These are phyloP conservation scores for Favolaschia claudopus DNA, from an alignment of 768 basidiomycete species.

Conservation along the genomic window DNA sequence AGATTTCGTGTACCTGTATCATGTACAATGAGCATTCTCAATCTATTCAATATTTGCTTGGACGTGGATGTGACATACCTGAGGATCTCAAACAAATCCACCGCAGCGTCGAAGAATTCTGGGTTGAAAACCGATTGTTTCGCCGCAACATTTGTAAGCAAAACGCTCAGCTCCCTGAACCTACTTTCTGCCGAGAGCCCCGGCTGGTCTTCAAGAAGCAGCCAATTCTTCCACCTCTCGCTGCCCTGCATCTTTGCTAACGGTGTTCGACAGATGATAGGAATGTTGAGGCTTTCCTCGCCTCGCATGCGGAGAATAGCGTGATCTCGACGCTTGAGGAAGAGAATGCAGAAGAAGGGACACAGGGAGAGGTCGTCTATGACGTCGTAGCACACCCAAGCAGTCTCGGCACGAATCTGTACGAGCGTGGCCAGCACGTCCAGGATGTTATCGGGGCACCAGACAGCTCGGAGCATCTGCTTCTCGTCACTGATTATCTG, in stretches of 20 bases:
- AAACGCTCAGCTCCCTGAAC: not conserved
- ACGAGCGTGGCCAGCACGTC: slow-evolving; percentile 4
- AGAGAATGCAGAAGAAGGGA: not conserved
- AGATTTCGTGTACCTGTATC: too few relatives aligned
- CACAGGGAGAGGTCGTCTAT: not conserved
- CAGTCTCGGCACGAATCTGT: slow-evolving; percentile 8
- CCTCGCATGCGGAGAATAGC: not conserved
- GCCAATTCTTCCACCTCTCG: slow-evolving; percentile 11
- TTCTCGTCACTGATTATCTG: too few relatives aligned
- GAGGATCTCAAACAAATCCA: slow-evolving; percentile 10
- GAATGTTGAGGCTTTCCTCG: slow-evolving; percentile 3
- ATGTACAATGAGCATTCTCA: too few relatives aligned
- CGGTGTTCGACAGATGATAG: slow-evolving; percentile 1
- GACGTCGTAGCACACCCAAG: not conserved
- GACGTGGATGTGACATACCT: not conserved
- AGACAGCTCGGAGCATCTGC: too few relatives aligned
- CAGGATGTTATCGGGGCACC: not conserved
- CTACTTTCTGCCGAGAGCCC: not conserved
- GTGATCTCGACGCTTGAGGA: not conserved
- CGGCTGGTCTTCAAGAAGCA: not conserved
- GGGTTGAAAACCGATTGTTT: not conserved
- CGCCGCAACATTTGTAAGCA: not conserved
- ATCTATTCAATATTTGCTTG: too few relatives aligned
- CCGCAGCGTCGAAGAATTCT: slow-evolving; percentile 1
- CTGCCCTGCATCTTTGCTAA: not conserved